Conservation (phyloP, 192 early-diverging fungal genomes). For the Coemansia umbellata region DNA sequence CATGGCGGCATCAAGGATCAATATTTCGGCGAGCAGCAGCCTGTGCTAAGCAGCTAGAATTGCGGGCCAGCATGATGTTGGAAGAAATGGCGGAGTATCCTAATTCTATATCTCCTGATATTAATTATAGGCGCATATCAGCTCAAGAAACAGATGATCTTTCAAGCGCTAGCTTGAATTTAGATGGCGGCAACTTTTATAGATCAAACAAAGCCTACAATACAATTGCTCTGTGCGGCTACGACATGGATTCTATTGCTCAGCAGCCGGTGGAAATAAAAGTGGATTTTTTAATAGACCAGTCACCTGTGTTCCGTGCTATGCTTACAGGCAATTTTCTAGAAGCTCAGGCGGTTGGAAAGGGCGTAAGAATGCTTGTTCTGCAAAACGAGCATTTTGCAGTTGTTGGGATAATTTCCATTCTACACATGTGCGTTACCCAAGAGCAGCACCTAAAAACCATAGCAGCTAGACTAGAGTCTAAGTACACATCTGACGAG, state of each 20-base stretch:
- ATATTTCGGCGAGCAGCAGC: neutral
- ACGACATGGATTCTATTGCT: too few relatives aligned
- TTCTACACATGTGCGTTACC: constrained; percentile 12
- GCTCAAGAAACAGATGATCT: too few relatives aligned
- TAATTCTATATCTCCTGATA: too few relatives aligned
- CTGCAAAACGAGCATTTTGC: constrained; percentile 20
- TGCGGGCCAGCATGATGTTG: too few relatives aligned
- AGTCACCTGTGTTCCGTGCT: constrained; percentile 27
- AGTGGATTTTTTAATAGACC: constrained; percentile 3
- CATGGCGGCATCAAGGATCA: constrained; percentile 17
- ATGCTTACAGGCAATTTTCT: constrained; percentile 33
- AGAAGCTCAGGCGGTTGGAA: constrained; percentile 8
- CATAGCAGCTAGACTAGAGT: neutral
- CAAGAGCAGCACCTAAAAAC: neutral
- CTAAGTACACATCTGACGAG: neutral
- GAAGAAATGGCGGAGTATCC: too few relatives aligned
- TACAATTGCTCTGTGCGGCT: too few relatives aligned
- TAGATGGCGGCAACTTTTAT: too few relatives aligned
- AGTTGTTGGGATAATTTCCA: constrained; percentile 7
- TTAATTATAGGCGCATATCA: too few relatives aligned
- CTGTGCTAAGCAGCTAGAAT: too few relatives aligned
- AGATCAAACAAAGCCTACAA: too few relatives aligned
- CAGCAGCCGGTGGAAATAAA: constrained; percentile 10
- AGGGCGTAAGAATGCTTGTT: neutral
- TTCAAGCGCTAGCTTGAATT: too few relatives aligned